Evolutionary conservation across 1,139 yeast species (phyloP).

Genomic region (Diutina siamensis): DNA sequence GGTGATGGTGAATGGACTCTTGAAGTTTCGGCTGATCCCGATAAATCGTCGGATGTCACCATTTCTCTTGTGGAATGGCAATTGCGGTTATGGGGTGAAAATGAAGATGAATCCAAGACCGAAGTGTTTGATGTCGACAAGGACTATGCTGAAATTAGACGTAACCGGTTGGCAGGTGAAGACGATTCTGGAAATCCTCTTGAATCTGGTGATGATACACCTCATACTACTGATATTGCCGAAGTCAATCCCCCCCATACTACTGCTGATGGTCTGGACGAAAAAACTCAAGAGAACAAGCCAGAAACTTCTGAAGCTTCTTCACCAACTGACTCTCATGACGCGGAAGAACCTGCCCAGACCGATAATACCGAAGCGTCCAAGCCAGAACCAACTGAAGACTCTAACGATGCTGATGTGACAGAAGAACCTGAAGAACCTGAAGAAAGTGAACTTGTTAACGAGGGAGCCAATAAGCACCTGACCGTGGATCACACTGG

Average conservation of each 20-base stretch:
- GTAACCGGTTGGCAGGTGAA: conserved; percentile 7
- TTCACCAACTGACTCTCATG: background rate
- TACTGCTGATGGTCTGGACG: background rate
- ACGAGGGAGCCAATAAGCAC: conserved; percentile 22
- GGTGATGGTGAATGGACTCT: conserved; percentile 80
- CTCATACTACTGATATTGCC: conserved; percentile 1
- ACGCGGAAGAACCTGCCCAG: too few species aligned
- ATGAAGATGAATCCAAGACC: conserved; percentile 51
- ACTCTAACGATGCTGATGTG: background rate
- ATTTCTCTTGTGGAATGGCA: conserved; percentile 55
- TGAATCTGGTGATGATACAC: background rate
- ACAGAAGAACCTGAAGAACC: conserved; percentile 12
- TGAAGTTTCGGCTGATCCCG: conserved; percentile 33
- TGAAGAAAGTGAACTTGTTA: conserved; percentile 7
- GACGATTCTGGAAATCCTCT: background rate
- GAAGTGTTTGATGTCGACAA: conserved; percentile 28
- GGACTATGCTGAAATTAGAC: conserved; percentile 22
- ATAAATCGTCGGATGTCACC: conserved; percentile 23
- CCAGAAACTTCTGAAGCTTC: background rate
- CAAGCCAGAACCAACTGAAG: background rate
- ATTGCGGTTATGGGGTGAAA: conserved; percentile 73
- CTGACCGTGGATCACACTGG: conserved; percentile 31
- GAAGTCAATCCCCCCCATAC: background rate
- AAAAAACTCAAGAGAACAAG: background rate
- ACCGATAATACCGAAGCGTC: too few species aligned